phyloP scores from a whole-genome alignment of 129 eudicot genomes.

The Solidago caesia region DNA sequence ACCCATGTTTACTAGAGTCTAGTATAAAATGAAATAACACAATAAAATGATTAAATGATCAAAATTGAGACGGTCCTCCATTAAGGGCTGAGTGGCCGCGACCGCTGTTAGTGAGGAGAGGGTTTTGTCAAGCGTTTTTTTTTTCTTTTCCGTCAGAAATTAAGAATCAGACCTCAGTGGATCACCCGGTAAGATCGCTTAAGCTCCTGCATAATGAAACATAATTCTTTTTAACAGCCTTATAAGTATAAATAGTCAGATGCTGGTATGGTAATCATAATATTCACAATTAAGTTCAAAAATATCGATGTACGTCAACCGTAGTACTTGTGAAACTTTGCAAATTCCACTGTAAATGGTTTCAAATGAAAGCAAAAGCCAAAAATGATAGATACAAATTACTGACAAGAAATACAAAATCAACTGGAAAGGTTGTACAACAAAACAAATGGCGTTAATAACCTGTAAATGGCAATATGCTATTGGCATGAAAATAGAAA shows the following conservation, averaged over 20 bases:
- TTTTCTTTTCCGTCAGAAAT: not conserved
- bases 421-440: not conserved
- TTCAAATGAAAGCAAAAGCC: too few relatives aligned
- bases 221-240: not conserved
- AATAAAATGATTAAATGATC: not conserved
- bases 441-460: not conserved
- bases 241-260: not conserved
- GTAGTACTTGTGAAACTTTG: too few relatives aligned
- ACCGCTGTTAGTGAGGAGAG: too few relatives aligned
- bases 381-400: not conserved
- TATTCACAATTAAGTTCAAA: not conserved
- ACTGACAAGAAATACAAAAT: not conserved
- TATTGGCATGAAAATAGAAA: too few relatives aligned
- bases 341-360: too few relatives aligned
- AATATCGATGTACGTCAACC: not conserved
- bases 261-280: not conserved
- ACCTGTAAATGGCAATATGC: too few relatives aligned
- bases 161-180: not conserved
- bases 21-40: not conserved
- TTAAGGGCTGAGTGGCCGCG: not conserved
- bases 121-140: not conserved
- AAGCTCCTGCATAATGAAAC: slow-evolving; percentile 20
- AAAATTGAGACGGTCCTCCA: slow-evolving; percentile 1
- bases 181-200: slow-evolving; percentile 1
- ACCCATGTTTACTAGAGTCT: too few relatives aligned